Conservation (phyloP, 345 rosid species). For the Zanthoxylum bungeanum region DNA sequence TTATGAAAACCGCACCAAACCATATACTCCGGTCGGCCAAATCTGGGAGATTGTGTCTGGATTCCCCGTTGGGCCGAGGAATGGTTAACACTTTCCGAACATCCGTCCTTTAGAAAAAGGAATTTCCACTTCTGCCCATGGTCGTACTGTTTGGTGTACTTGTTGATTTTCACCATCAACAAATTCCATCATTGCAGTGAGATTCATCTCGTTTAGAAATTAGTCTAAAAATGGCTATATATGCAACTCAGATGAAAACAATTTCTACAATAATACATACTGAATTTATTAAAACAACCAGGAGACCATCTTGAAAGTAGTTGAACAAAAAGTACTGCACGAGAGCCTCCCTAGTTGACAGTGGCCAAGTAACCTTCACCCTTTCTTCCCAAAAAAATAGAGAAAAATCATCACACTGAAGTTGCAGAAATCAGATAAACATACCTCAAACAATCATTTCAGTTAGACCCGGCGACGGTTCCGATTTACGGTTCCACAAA, state of each 20-base stretch:
- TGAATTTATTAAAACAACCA: slow-evolving; percentile 61
- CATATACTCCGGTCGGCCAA: too few species aligned
- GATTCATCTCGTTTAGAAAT: neutral
- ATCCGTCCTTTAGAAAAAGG: too few species aligned
- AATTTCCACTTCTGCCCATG: too few species aligned
- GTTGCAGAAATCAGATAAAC: slow-evolving; percentile 11
- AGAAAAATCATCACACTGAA: slow-evolving; percentile 27
- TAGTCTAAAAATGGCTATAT: neutral
- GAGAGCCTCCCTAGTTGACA: slow-evolving; percentile 80
- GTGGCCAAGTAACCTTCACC: slow-evolving; percentile 92
- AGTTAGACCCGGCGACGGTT: too few species aligned
- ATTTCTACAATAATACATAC: slow-evolving; percentile 33
- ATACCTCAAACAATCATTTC: slow-evolving; percentile 6
- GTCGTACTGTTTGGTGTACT: too few species aligned
- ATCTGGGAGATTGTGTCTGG: too few species aligned
- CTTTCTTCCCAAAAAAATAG: slow-evolving; percentile 65
- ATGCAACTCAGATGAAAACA: slow-evolving; percentile 5
- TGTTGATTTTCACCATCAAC: too few species aligned
- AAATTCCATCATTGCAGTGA: slow-evolving; percentile 36
- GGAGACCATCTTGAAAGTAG: slow-evolving; percentile 65
- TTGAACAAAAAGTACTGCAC: slow-evolving; percentile 70
- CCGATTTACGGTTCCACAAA: too few species aligned
- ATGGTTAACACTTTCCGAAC: too few species aligned
- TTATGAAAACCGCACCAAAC: too few species aligned
- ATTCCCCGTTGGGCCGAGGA: too few species aligned